Evolutionary conservation across 495 filamentous ascomycete genomes (phyloP).

Genomic region (Annulohypoxylon moriforme): DNA sequence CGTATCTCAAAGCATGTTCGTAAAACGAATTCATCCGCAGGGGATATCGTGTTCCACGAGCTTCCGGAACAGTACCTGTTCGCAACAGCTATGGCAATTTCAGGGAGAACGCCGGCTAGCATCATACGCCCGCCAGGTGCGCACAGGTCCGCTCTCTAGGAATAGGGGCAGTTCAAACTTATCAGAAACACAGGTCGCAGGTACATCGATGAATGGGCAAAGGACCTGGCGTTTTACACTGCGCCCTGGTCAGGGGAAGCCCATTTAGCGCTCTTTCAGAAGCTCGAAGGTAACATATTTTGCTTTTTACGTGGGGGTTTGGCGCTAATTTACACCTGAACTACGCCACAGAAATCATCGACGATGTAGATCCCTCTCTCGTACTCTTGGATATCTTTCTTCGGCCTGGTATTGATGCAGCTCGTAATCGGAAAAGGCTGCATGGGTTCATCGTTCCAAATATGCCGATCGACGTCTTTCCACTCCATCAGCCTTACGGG

Average conservation of each 20-base stretch:
- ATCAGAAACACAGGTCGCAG: too few relatives aligned
- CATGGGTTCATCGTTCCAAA: conserved; percentile 54
- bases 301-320: not conserved
- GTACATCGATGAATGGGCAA: conserved; percentile 11
- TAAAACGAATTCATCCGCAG: not conserved
- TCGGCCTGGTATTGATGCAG: conserved; percentile 58
- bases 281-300: conserved; percentile 52
- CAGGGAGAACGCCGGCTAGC: conserved; percentile 3
- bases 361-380: conserved; percentile 53
- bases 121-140: conserved; percentile 28
- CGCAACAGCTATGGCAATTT: not conserved
- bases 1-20: conserved; percentile 20
- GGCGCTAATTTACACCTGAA: not conserved
- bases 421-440: conserved; percentile 42
- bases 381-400: conserved; percentile 61
- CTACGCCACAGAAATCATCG: conserved; percentile 3
- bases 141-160: too few relatives aligned
- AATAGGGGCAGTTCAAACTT: too few relatives aligned
- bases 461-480: conserved; percentile 55
- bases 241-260: conserved; percentile 56
- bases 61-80: conserved; percentile 25
- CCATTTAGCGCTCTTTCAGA: conserved; percentile 54
- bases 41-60: conserved; percentile 35
- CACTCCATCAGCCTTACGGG: conserved; percentile 51
- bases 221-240: conserved; percentile 29